These are phyloP conservation scores for Pythium brachiatum DNA, from an alignment of 352 stramenopile species.

Conservation along the genomic window DNA sequence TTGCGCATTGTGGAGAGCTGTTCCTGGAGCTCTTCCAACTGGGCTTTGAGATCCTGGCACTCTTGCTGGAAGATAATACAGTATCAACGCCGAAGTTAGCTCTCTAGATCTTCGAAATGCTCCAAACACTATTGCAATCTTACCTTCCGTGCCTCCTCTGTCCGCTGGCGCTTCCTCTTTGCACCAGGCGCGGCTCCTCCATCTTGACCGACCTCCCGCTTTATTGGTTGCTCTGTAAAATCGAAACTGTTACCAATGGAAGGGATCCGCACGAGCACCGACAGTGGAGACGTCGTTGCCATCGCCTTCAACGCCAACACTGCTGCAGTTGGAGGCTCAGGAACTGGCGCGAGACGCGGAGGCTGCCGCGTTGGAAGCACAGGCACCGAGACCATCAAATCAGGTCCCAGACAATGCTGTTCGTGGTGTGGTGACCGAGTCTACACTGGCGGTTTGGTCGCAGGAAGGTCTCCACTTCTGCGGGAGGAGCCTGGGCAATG, in stretches of 20 bases:
- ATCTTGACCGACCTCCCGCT: not conserved
- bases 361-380: not conserved
- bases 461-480: too few species aligned
- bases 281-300: not conserved
- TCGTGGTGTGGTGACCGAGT: not conserved
- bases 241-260: not conserved
- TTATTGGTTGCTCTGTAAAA: not conserved
- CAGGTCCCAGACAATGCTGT: not conserved
- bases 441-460: not conserved
- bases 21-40: constrained; percentile 9
- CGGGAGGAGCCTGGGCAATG: too few species aligned
- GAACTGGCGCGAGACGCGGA: not conserved
- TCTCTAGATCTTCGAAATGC: not conserved
- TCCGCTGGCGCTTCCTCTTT: constrained; percentile 13
- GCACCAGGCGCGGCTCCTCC: not conserved
- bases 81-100: not conserved
- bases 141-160: constrained; percentile 6
- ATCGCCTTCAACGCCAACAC: not conserved
- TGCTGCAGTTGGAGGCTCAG: too few species aligned
- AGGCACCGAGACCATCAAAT: not conserved
- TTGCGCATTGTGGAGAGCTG: constrained; percentile 5
- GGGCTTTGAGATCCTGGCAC: not conserved
- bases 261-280: not conserved
- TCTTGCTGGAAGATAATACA: constrained; percentile 8
- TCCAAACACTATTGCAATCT: not conserved